Evolutionary conservation across 2,329 filamentous ascomycete genomes (phyloP).

Genomic region (Talaromyces amestolkiae): DNA sequence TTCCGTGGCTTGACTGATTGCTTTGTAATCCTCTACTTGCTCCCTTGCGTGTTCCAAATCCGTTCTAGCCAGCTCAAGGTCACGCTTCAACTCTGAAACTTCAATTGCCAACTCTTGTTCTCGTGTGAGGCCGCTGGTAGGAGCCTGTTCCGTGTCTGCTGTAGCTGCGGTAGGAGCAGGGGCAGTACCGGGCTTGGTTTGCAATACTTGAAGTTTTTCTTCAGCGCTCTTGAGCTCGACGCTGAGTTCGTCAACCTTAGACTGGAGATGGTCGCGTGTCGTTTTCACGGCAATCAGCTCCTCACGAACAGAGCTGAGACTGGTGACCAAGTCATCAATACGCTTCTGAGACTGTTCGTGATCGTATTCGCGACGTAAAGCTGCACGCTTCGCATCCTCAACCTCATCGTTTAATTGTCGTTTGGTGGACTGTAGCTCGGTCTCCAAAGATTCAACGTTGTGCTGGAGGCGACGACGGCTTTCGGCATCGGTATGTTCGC

Average conservation of each 20-base stretch:
- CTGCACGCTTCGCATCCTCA: slow-evolving; percentile 79
- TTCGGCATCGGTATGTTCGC: slow-evolving; percentile 80
- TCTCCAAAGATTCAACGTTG: slow-evolving; percentile 74
- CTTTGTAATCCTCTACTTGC: slow-evolving; percentile 83
- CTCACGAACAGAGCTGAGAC: slow-evolving; percentile 75
- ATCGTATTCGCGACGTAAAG: slow-evolving; percentile 85
- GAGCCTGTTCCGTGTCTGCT: slow-evolving; percentile 23
- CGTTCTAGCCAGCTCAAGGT: slow-evolving; percentile 74
- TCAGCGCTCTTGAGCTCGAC: slow-evolving; percentile 86
- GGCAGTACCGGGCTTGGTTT: slow-evolving; percentile 71
- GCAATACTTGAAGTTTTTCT: slow-evolving; percentile 77
- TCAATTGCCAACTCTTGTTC: slow-evolving; percentile 82
- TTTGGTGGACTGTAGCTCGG: slow-evolving; percentile 74
- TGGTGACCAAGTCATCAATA: slow-evolving; percentile 85
- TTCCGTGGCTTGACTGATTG: slow-evolving; percentile 81
- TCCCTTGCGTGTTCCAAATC: slow-evolving; percentile 79
- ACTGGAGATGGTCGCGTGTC: slow-evolving; percentile 81
- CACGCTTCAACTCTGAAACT: slow-evolving; percentile 79
- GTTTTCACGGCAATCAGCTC: slow-evolving; percentile 85
- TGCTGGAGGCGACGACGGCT: slow-evolving; percentile 73
- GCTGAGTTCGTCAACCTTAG: slow-evolving; percentile 81
- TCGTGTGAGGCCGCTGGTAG: slow-evolving; percentile 57
- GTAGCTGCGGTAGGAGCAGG: slow-evolving; percentile 44
- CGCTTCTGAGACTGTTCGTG: slow-evolving; percentile 82
- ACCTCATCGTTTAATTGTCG: slow-evolving; percentile 78